Evolutionary conservation across 352 stramenopile genomes (phyloP).

Genomic region (Globisporangium sylvaticum): DNA sequence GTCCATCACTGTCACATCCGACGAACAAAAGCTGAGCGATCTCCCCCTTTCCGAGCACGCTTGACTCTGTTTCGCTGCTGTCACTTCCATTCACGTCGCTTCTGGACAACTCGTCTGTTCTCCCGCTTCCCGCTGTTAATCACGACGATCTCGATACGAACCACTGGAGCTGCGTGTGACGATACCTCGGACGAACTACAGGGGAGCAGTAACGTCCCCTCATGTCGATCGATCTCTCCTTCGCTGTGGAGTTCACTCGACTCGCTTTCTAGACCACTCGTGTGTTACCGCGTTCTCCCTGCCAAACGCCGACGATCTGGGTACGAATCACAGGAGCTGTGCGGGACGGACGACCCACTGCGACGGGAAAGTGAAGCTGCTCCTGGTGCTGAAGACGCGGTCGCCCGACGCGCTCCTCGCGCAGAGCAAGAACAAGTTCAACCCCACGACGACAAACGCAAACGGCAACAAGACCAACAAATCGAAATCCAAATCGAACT

Average conservation of each 20-base stretch:
- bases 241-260: background rate
- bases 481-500: slow-evolving; percentile 1
- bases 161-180: background rate
- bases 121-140: background rate
- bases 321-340: slow-evolving; percentile 6
- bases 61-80: background rate
- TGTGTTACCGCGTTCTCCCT: too few relatives aligned
- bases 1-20: background rate
- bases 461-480: slow-evolving; percentile 13
- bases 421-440: slow-evolving; percentile 36
- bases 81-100: slow-evolving; percentile 10
- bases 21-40: background rate
- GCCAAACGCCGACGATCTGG: background rate
- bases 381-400: slow-evolving; percentile 25
- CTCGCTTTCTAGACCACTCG: too few relatives aligned
- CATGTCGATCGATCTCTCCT: background rate
- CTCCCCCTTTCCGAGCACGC: background rate
- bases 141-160: background rate
- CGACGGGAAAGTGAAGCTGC: slow-evolving; percentile 24
- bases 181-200: too few relatives aligned
- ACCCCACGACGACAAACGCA: slow-evolving; percentile 18
- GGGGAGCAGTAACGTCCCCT: background rate
- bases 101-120: background rate
- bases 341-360: slow-evolving; percentile 8
- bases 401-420: slow-evolving; percentile 19